Conservation (phyloP, 192 early-diverging fungal genomes). For the Entomortierella chlamydospora region DNA sequence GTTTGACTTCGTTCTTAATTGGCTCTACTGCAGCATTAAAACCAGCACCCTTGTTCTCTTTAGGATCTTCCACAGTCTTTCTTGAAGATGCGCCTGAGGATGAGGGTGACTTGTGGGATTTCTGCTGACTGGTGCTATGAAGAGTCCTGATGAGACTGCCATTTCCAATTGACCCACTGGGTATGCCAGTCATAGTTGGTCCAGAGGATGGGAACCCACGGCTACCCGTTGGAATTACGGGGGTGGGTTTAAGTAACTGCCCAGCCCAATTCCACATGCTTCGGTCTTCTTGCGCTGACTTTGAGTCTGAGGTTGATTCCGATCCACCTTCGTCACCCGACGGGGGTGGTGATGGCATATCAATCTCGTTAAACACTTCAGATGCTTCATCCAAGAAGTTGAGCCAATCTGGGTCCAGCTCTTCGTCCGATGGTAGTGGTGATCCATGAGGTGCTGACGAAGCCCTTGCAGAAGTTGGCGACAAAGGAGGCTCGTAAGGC, state of each 20-base stretch:
- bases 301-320: neutral
- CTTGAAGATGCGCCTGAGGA: neutral
- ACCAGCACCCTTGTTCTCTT: neutral
- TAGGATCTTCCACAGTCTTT: neutral
- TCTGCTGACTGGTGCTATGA: conserved; percentile 17
- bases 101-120: neutral
- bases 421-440: conserved; percentile 28
- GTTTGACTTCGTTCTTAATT: neutral
- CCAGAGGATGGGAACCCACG: conserved; percentile 7
- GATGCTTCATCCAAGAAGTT: conserved; percentile 50
- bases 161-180: conserved; percentile 14
- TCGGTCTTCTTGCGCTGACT: neutral
- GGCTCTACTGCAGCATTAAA: too few species aligned
- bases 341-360: conserved; percentile 28
- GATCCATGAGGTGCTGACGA: conserved; percentile 14
- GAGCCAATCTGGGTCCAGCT: conserved; percentile 49
- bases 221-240: conserved; percentile 9
- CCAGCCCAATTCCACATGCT: conserved; percentile 33
- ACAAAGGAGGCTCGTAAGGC: conserved; percentile 18
- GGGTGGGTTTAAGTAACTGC: conserved; percentile 24
- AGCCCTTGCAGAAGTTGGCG: conserved; percentile 14
- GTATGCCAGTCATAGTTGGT: conserved; percentile 9
- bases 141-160: conserved; percentile 35
- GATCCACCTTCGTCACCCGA: conserved; percentile 22
- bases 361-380: conserved; percentile 33